Conservation (phyloP, 2,329 filamentous ascomycete species). For the Talaromyces sp. region DNA sequence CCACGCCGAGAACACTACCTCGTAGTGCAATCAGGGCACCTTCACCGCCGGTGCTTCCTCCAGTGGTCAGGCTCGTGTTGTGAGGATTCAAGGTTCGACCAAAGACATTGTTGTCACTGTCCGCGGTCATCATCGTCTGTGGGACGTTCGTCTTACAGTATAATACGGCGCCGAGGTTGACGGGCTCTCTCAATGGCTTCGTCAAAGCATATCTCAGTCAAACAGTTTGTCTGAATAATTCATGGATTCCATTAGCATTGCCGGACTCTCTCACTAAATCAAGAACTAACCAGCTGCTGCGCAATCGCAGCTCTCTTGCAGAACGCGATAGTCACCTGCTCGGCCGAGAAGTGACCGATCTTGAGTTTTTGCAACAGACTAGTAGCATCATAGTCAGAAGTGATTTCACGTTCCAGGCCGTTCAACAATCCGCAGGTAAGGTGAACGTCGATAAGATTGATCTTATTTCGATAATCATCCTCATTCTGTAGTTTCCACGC, state of each 20-base stretch:
- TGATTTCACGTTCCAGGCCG: slow-evolving; percentile 2
- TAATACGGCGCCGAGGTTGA: slow-evolving; percentile 44
- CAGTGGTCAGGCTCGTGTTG: slow-evolving; percentile 21
- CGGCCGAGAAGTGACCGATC: not conserved
- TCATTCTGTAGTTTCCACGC: not conserved
- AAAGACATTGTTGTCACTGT: slow-evolving; percentile 32
- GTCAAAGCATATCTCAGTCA: slow-evolving; percentile 35
- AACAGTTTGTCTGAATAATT: slow-evolving; percentile 16
- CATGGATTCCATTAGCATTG: not conserved
- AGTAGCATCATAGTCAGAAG: slow-evolving; percentile 4
- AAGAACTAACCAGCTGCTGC: slow-evolving; percentile 14
- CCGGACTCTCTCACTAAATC: not conserved
- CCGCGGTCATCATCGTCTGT: slow-evolving; percentile 56
- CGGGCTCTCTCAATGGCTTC: slow-evolving; percentile 32
- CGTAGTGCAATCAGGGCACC: slow-evolving; percentile 30
- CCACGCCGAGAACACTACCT: slow-evolving; percentile 26
- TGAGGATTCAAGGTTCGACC: slow-evolving; percentile 21
- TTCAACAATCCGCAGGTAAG: slow-evolving; percentile 7
- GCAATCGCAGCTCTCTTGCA: slow-evolving; percentile 23
- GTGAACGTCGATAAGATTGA: slow-evolving; percentile 5
- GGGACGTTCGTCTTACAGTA: slow-evolving; percentile 55
- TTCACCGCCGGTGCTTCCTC: slow-evolving; percentile 30
- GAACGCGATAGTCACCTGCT: slow-evolving; percentile 39
- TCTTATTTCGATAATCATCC: not conserved
- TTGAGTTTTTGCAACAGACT: slow-evolving; percentile 1